These are phyloP conservation scores for Fomitopsis palustris DNA, from an alignment of 1,284 basidiomycete species.

Conservation along the genomic window DNA sequence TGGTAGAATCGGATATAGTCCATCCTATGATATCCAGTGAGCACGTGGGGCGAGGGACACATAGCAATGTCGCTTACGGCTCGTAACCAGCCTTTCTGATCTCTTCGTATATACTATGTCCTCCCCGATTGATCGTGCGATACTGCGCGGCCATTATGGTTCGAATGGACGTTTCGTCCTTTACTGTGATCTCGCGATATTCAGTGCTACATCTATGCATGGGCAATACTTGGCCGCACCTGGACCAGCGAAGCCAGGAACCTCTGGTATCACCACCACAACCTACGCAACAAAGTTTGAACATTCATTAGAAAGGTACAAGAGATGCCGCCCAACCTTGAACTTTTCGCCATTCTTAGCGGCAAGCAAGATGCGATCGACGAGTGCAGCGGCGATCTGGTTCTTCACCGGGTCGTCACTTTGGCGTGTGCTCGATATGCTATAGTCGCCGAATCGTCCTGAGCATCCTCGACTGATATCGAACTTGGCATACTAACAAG, in stretches of 20 bases:
- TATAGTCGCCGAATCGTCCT: constrained; percentile 24
- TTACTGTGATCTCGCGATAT: constrained; percentile 46
- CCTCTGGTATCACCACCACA: constrained; percentile 78
- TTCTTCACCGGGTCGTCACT: constrained; percentile 73
- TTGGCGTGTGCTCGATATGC: constrained; percentile 69
- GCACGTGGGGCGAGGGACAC: not conserved
- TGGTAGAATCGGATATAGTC: constrained; percentile 89
- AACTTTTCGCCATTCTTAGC: constrained; percentile 71
- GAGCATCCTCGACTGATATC: not conserved
- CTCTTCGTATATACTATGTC: constrained; percentile 81
- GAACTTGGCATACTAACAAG: constrained; percentile 56
- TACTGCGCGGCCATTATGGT: constrained; percentile 83
- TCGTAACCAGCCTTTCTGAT: constrained; percentile 80
- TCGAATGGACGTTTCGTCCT: constrained; percentile 66
- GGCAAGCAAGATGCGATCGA: constrained; percentile 83
- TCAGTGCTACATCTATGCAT: not conserved
- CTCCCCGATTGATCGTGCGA: constrained; percentile 85
- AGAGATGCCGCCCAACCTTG: too few species aligned
- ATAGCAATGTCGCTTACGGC: constrained; percentile 49
- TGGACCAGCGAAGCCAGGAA: constrained; percentile 75
- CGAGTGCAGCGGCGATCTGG: constrained; percentile 77
- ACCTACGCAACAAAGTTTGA: constrained; percentile 41
- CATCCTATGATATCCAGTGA: constrained; percentile 38
- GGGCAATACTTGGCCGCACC: constrained; percentile 4
- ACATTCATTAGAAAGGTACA: too few species aligned